Percentiles rank a stretch among this genome's conserved stretches.
Evolutionary conservation across 495 filamentous ascomycete species (phyloP).

Genomic region (Hypomontagnella submonticulosa): DNA sequence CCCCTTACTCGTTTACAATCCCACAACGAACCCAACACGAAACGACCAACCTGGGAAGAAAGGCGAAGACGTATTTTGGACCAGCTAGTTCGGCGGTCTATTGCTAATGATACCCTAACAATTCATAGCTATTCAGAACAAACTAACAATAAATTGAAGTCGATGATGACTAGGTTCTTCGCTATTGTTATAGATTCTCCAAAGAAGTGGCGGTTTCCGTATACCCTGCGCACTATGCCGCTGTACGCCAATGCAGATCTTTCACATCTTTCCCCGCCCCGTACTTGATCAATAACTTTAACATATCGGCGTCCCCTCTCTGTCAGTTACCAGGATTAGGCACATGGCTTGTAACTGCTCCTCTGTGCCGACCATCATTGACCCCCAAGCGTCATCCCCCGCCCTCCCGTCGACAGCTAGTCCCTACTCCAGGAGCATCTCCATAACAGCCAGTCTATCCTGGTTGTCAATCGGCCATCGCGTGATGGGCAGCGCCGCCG

Average conservation of each 20-base stretch:
- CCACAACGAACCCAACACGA: too few species aligned
- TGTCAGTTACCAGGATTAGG: conserved; percentile 9
- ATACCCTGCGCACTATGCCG: conserved; percentile 14
- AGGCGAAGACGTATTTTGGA: too few species aligned
- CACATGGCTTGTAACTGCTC: conserved; percentile 15
- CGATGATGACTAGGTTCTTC: not conserved
- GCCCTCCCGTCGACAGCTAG: conserved; percentile 17
- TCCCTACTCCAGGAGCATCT: conserved; percentile 29
- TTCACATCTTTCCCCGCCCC: conserved; percentile 13
- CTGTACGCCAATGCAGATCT: conserved; percentile 13
- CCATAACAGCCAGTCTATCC: conserved; percentile 20
- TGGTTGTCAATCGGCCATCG: conserved; percentile 18
- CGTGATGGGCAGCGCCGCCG: conserved; percentile 22
- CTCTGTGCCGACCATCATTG: not conserved
- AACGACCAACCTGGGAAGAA: too few species aligned
- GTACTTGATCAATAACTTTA: conserved; percentile 11
- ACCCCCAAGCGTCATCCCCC: not conserved
- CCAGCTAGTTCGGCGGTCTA: too few species aligned
- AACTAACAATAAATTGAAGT: too few species aligned
- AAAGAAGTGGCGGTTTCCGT: conserved; percentile 9
- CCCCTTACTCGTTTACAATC: too few species aligned
- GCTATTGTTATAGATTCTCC: conserved; percentile 2
- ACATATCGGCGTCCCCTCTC: conserved; percentile 21
- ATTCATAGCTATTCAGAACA: too few species aligned
- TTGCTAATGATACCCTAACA: too few species aligned